These are phyloP conservation scores for Neurospora africana DNA, from an alignment of 495 filamentous ascomycete genomes.

Conservation along the genomic window DNA sequence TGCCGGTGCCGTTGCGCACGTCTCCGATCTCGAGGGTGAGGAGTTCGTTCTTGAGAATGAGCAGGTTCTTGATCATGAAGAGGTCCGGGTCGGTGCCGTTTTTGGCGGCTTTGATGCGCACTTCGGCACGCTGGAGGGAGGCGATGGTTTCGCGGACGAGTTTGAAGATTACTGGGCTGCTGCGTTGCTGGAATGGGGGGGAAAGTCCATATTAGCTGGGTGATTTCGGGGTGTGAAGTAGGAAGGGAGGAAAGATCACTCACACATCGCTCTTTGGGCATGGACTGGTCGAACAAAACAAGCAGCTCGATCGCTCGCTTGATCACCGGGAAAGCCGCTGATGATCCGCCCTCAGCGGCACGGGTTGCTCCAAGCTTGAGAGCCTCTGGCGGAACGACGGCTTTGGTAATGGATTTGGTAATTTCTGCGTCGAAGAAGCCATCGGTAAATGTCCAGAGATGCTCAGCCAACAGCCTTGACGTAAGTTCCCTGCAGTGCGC, in stretches of 20 bases:
- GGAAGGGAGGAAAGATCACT: slow-evolving; percentile 21
- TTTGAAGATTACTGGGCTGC: slow-evolving; percentile 38
- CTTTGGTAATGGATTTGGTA: slow-evolving; percentile 38
- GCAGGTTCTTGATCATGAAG: slow-evolving; percentile 84
- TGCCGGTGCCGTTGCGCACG: slow-evolving; percentile 53
- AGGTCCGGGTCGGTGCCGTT: slow-evolving; percentile 54
- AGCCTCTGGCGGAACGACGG: slow-evolving; percentile 28
- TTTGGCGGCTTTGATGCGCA: slow-evolving; percentile 30
- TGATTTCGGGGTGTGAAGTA: not conserved
- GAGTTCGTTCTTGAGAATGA: slow-evolving; percentile 84
- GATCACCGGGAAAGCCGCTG: slow-evolving; percentile 47
- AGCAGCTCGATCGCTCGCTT: slow-evolving; percentile 74
- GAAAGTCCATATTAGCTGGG: slow-evolving; percentile 32
- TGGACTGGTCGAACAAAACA: slow-evolving; percentile 63
- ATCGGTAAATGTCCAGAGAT: slow-evolving; percentile 44
- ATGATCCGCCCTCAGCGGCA: slow-evolving; percentile 41
- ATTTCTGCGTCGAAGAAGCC: slow-evolving; percentile 40
- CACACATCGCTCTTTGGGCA: slow-evolving; percentile 62
- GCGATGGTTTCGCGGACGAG: slow-evolving; percentile 37
- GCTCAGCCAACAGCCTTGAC: slow-evolving; percentile 42
- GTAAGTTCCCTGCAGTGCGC: slow-evolving; percentile 57
- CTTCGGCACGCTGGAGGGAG: slow-evolving; percentile 42
- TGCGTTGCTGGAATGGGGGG: slow-evolving; percentile 32
- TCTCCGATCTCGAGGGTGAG: slow-evolving; percentile 89
- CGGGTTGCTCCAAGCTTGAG: slow-evolving; percentile 29